These are phyloP conservation scores for Penicillium psychrosexuale DNA, from an alignment of 2,329 filamentous ascomycete species.

Conservation along the genomic window DNA sequence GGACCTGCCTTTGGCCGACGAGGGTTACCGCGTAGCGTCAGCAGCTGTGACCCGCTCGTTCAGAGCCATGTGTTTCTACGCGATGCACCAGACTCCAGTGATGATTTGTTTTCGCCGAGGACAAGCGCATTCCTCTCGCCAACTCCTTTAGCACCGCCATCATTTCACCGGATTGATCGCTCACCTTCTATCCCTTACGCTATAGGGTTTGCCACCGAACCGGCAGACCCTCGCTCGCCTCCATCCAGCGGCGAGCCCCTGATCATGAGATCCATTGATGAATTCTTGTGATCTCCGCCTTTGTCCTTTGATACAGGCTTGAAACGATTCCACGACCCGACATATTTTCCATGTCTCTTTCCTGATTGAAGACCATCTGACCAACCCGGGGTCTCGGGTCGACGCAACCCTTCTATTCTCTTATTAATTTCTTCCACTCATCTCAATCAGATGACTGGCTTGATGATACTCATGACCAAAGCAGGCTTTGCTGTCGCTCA, in stretches of 20 bases:
- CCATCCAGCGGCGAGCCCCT: slow-evolving; percentile 38
- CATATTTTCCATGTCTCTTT: slow-evolving; percentile 18
- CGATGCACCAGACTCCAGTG: slow-evolving; percentile 34
- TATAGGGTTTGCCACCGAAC: slow-evolving; percentile 20
- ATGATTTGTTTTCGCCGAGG: slow-evolving; percentile 45
- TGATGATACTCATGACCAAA: slow-evolving; percentile 42
- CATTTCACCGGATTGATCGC: slow-evolving; percentile 36
- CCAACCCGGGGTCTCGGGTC: slow-evolving; percentile 4
- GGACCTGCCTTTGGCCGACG: slow-evolving; percentile 19
- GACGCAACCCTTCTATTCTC: slow-evolving; percentile 11
- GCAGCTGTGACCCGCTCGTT: slow-evolving; percentile 28
- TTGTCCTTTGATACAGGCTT: slow-evolving; percentile 9
- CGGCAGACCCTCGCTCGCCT: slow-evolving; percentile 42
- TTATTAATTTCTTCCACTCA: slow-evolving; percentile 21
- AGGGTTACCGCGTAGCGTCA: slow-evolving; percentile 21
- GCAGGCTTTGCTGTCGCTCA: slow-evolving; percentile 42
- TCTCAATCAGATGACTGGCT: slow-evolving; percentile 14
- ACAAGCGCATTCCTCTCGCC: slow-evolving; percentile 44
- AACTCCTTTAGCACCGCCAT: slow-evolving; percentile 35
- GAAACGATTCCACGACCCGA: slow-evolving; percentile 34
- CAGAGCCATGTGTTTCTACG: slow-evolving; percentile 40
- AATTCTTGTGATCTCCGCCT: slow-evolving; percentile 39
- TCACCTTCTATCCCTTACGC: slow-evolving; percentile 11
- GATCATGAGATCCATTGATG: slow-evolving; percentile 47
- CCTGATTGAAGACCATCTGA: slow-evolving; percentile 14